phyloP scores from a whole-genome alignment of 225 moss, liverwort and hornwort genomes.

The Thuidium tamariscinum region DNA sequence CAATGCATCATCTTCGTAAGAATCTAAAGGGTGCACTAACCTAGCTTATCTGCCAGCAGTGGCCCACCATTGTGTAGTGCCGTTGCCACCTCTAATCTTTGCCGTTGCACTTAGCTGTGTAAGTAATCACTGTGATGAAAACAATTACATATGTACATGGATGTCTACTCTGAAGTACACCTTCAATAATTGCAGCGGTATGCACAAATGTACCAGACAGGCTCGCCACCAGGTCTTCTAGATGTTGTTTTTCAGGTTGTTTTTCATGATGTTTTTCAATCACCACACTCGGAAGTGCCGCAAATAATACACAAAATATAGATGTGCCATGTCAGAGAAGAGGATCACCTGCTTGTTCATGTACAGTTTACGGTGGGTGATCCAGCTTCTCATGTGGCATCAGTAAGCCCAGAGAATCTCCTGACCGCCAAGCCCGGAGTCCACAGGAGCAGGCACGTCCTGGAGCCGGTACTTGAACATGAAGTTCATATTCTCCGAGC shows the following conservation, averaged over 20 bases:
- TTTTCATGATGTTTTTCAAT: background rate
- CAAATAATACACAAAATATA: background rate
- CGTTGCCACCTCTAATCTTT: background rate
- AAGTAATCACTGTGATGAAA: slow-evolving; percentile 22
- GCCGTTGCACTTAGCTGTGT: slow-evolving; percentile 2
- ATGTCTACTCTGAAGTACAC: slow-evolving; percentile 2
- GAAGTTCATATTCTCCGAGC: slow-evolving; percentile 13
- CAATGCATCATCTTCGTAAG: slow-evolving; percentile 7
- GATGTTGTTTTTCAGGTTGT: background rate
- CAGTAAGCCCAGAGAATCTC: slow-evolving; percentile 46
- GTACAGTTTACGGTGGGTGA: background rate
- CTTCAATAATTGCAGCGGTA: background rate
- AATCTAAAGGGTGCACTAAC: slow-evolving; percentile 1
- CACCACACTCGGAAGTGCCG: background rate
- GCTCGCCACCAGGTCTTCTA: background rate
- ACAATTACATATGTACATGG: slow-evolving; percentile 19
- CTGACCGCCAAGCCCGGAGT: slow-evolving; percentile 30
- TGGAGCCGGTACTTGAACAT: slow-evolving; percentile 26
- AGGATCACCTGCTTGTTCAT: slow-evolving; percentile 3
- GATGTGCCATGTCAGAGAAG: background rate
- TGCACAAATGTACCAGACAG: slow-evolving; percentile 10
- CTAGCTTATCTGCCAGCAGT: background rate
- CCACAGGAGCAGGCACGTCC: slow-evolving; percentile 22
- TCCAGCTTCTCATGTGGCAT: background rate
- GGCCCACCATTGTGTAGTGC: slow-evolving; percentile 3